A percentile compares a stretch with the other conserved stretches of the same genome.
Conservation (phyloP, 208 protist genomes). For the Paratrypanosoma confusum region DNA sequence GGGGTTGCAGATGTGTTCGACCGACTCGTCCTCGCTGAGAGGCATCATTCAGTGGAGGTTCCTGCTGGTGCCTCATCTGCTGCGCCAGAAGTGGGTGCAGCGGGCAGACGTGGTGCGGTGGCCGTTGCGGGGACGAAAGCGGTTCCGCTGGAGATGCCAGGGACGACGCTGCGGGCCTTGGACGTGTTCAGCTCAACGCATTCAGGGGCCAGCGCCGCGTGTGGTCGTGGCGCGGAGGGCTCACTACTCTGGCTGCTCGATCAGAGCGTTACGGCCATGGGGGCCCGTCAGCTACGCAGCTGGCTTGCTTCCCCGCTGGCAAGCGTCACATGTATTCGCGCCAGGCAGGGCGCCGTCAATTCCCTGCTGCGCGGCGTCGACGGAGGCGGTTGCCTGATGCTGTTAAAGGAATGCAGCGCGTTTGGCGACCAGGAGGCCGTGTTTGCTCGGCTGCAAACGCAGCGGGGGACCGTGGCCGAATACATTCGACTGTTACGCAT, state of each 20-base stretch:
- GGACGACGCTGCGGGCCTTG: constrained; percentile 59
- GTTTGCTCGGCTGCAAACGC: constrained; percentile 58
- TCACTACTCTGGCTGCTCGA: constrained; percentile 62
- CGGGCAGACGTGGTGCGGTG: background rate
- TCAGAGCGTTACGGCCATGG: constrained; percentile 48
- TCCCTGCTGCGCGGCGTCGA: constrained; percentile 33
- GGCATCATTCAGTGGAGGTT: background rate
- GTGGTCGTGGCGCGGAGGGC: constrained; percentile 18
- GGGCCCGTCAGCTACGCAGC: constrained; percentile 39
- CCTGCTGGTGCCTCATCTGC: too few species aligned
- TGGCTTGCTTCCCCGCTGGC: constrained; percentile 61
- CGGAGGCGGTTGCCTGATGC: constrained; percentile 22
- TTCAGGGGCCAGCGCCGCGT: too few species aligned
- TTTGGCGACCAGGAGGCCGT: constrained; percentile 70
- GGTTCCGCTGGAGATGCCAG: constrained; percentile 26
- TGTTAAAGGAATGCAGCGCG: constrained; percentile 53
- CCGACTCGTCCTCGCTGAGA: constrained; percentile 4
- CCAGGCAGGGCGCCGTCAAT: constrained; percentile 32
- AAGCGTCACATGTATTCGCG: constrained; percentile 15
- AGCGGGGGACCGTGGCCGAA: constrained; percentile 61
- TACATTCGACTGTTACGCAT: constrained; percentile 59
- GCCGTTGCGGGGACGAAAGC: background rate
- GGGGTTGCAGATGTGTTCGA: constrained; percentile 40
- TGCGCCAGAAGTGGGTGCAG: constrained; percentile 2
- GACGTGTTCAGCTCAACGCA: constrained; percentile 77